phyloP scores from a whole-genome alignment of 768 basidiomycete species.

The Filobasidium wieringae region DNA sequence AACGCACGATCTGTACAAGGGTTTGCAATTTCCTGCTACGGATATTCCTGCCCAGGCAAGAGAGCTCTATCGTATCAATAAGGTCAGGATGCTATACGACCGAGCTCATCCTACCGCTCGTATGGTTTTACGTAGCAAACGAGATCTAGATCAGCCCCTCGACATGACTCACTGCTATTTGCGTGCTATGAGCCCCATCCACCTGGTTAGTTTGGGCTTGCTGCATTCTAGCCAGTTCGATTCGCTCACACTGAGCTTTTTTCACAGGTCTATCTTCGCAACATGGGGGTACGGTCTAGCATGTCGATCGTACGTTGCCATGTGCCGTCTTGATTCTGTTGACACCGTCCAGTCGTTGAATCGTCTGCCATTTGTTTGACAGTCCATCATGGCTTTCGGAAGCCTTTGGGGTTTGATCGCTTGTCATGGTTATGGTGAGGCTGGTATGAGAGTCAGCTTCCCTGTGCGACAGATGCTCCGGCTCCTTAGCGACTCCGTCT shows the following conservation, averaged over 20 bases:
- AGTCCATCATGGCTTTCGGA: conserved; percentile 71
- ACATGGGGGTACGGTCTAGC: conserved; percentile 71
- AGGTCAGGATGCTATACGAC: conserved; percentile 65
- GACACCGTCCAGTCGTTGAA: too few relatives aligned
- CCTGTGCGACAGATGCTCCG: conserved; percentile 71
- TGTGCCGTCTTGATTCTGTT: too few relatives aligned
- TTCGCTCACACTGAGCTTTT: neutral
- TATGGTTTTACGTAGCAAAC: conserved; percentile 52
- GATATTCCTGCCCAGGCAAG: conserved; percentile 50
- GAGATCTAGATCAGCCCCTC: conserved; percentile 57
- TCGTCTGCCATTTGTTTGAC: neutral
- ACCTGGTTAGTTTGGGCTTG: conserved; percentile 28
- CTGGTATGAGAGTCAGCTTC: conserved; percentile 77
- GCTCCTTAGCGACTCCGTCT: conserved; percentile 65
- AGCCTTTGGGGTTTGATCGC: conserved; percentile 68
- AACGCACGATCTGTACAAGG: conserved; percentile 60
- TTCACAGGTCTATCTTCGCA: conserved; percentile 49
- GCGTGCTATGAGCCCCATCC: conserved; percentile 79
- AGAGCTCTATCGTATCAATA: conserved; percentile 60
- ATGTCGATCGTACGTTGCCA: conserved; percentile 60
- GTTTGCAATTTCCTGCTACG: conserved; percentile 39
- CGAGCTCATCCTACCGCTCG: conserved; percentile 60
- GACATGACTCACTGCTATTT: conserved; percentile 76
- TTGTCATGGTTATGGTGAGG: conserved; percentile 62
- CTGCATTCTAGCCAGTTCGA: too few relatives aligned